Percentiles rank a stretch among this genome's conserved stretches.
Evolutionary conservation across 305 asterid species (phyloP).

Genomic region (Fraxinus platypoda): DNA sequence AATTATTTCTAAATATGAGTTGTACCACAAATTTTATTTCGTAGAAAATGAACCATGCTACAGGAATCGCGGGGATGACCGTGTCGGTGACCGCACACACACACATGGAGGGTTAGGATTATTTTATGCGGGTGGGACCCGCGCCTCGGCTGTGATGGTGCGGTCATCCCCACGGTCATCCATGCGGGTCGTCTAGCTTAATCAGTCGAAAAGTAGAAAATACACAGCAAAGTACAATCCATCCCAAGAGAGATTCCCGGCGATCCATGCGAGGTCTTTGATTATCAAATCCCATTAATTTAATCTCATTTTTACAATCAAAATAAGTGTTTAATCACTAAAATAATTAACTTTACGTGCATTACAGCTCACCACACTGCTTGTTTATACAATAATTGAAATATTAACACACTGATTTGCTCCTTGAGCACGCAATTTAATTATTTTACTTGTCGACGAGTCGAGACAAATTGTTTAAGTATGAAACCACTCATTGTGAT

Average conservation of each 20-base stretch:
- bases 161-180: too few species aligned
- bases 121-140: too few species aligned
- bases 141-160: too few species aligned
- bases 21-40: too few species aligned
- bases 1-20: too few species aligned
- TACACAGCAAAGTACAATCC: not conserved
- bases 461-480: not conserved
- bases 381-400: not conserved
- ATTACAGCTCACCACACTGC: not conserved
- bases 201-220: too few species aligned
- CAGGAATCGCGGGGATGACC: too few species aligned
- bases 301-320: not conserved
- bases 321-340: not conserved
- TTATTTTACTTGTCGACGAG: not conserved
- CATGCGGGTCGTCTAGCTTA: too few species aligned
- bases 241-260: conserved; percentile 4
- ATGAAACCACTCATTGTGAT: not conserved
- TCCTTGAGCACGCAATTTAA: not conserved
- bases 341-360: conserved; percentile 5
- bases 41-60: too few species aligned
- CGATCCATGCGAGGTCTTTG: conserved; percentile 5
- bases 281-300: not conserved
- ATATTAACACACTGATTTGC: not conserved
- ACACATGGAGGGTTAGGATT: too few species aligned
- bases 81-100: too few species aligned